Base-by-base conservation (phyloP, 73 alveolate genomes). In the Paramecium caudatum region DNA sequence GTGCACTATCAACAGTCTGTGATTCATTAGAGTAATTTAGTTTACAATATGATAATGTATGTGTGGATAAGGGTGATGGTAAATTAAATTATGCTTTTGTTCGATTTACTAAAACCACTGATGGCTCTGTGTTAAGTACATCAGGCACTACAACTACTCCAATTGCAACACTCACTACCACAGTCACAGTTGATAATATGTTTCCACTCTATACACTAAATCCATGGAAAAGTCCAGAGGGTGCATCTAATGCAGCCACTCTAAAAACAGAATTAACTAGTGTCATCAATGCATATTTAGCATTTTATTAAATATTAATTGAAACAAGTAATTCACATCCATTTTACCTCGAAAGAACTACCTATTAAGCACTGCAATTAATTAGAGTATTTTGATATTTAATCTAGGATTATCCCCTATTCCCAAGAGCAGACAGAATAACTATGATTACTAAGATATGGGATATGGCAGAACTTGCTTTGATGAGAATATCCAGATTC, bases 61-160 rank as follows among this genome's bases (percentile, higher is more conserved):
- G 88, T 41, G 39, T 36, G 0, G 68, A 74, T 21, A 74, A 37
- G 12, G 68, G 69, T 9, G 88, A 74, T 19, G 68, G 69, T 16
- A 74, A 43, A 74, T 74, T 74, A 15, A 74, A 74, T 74, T 74
- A 36, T 74, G 88, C 88, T 43, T 43, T 74, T 74, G 88, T 74
- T 12, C 43, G 88, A 2, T 74, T 39, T 13, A 1, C 45, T 21
- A 21, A 19, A 9, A 23, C 69, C 23, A 37, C 88, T 4, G 88
- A 74, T 27, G 88, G 88, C 16, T 39, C 88, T 7, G 43, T 45
- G 1, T 16, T 39, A 10, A 15, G 7, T 19, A 27, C 88, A 6
- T 41, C 68, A 7, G 88, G 47, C 43, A 1, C 88, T 9, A 37
- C 46, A 23, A 0, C 80, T 1, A 55, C 88, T 0, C 47, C 46